Conservation (phyloP, 345 rosid species). For the Physaria fendleri region DNA sequence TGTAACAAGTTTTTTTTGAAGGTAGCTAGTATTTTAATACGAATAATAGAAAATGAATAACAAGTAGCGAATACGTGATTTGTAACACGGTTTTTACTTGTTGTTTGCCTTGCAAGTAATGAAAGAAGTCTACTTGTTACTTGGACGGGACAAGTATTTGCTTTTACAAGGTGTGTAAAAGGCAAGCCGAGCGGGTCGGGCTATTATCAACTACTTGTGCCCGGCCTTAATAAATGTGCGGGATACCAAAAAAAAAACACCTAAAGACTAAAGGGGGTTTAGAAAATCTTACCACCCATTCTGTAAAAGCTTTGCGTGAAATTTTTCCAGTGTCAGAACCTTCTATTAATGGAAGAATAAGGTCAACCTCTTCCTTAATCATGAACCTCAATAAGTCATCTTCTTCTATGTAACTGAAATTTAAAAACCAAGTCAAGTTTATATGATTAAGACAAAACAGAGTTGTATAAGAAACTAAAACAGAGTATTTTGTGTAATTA, state of each 20-base stretch:
- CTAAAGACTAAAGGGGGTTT: not conserved
- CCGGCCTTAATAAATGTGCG: too few relatives aligned
- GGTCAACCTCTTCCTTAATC: constrained; percentile 88
- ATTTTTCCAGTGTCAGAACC: constrained; percentile 48
- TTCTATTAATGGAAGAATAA: constrained; percentile 58
- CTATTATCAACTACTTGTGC: too few relatives aligned
- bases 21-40: too few relatives aligned
- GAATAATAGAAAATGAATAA: not conserved
- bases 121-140: too few relatives aligned
- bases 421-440: not conserved
- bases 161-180: too few relatives aligned
- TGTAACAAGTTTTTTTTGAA: too few relatives aligned
- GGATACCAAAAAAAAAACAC: too few relatives aligned
- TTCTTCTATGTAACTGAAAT: constrained; percentile 62
- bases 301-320: constrained; percentile 52
- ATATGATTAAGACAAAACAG: not conserved
- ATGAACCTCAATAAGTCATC: constrained; percentile 73
- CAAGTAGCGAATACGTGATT: too few relatives aligned
- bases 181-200: too few relatives aligned
- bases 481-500: not conserved
- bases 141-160: too few relatives aligned
- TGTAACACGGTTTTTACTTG: too few relatives aligned
- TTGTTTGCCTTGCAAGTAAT: too few relatives aligned
- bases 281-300: constrained; percentile 66
- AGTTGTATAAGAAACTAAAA: not conserved